Percentiles rank a stretch among this genome's conserved stretches.
Evolutionary conservation across 78 protist genomes (phyloP).

Genomic region (Dictyostelium brefeldianum): DNA sequence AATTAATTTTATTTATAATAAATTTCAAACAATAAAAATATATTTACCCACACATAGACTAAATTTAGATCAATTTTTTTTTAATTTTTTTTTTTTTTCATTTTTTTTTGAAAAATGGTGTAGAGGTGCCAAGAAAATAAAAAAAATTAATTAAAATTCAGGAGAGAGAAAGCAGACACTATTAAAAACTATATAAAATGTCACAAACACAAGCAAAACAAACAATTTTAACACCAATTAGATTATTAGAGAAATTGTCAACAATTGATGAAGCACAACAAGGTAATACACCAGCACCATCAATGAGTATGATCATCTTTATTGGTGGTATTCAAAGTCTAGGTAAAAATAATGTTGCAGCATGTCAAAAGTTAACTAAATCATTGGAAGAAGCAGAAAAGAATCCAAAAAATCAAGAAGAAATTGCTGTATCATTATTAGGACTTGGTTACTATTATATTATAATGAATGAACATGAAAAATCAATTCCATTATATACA

Average conservation of each 20-base stretch:
- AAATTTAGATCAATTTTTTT: no score
- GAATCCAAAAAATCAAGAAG: constrained; percentile 23
- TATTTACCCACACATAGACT: no score
- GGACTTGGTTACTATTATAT: constrained; percentile 59
- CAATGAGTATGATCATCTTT: neutral
- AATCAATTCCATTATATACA: constrained; percentile 20
- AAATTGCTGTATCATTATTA: constrained; percentile 31
- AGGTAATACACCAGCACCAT: constrained; percentile 65
- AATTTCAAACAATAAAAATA: no score
- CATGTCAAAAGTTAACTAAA: constrained; percentile 17
- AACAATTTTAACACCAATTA: constrained; percentile 29
- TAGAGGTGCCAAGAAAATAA: no score
- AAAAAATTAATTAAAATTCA: no score
- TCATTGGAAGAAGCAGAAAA: constrained; percentile 41
- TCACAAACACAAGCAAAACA: neutral
- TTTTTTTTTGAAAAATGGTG: no score
- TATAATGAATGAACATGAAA: neutral
- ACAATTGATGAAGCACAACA: constrained; percentile 15
- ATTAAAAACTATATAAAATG: neutral
- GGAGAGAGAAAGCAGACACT: no score
- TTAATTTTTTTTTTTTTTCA: no score
- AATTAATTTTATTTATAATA: no score
- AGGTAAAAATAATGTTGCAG: neutral
- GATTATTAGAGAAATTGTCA: constrained; percentile 51
- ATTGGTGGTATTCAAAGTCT: constrained; percentile 39